These are phyloP conservation scores for Rhypophila decipiens DNA, from an alignment of 495 filamentous ascomycete species.

Conservation along the genomic window DNA sequence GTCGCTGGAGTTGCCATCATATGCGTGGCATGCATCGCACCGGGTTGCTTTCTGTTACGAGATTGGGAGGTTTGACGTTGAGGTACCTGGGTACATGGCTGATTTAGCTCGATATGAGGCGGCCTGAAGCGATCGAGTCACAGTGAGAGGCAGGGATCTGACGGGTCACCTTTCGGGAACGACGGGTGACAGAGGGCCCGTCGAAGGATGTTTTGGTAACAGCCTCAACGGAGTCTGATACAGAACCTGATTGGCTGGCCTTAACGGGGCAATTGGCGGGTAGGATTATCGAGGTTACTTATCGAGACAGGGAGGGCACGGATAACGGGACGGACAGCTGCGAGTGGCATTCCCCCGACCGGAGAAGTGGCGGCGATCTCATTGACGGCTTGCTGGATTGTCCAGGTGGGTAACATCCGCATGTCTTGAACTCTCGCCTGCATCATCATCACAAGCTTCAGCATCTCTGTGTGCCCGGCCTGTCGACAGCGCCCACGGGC, in stretches of 20 bases:
- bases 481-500: no score
- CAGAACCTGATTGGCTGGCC: constrained; percentile 21
- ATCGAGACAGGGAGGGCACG: background rate
- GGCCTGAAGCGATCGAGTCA: constrained; percentile 31
- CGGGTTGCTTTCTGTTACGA: no score
- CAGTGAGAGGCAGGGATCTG: constrained; percentile 21
- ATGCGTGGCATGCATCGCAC: no score
- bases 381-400: background rate
- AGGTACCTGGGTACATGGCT: constrained; percentile 13
- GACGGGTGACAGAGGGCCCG: constrained; percentile 18
- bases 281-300: constrained; percentile 2
- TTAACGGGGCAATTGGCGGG: constrained; percentile 12
- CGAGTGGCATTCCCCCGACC: background rate
- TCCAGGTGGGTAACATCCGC: no score
- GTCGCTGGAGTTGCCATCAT: no score
- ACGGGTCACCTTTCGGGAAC: constrained; percentile 23
- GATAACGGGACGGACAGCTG: background rate
- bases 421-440: background rate
- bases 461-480: no score
- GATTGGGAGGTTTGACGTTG: constrained; percentile 12
- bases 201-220: constrained; percentile 16
- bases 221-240: constrained; percentile 20
- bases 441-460: no score
- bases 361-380: background rate
- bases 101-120: constrained; percentile 15